These are phyloP conservation scores for Saururus chinensis DNA, from an alignment of 164 flowering plant species.

Conservation along the genomic window DNA sequence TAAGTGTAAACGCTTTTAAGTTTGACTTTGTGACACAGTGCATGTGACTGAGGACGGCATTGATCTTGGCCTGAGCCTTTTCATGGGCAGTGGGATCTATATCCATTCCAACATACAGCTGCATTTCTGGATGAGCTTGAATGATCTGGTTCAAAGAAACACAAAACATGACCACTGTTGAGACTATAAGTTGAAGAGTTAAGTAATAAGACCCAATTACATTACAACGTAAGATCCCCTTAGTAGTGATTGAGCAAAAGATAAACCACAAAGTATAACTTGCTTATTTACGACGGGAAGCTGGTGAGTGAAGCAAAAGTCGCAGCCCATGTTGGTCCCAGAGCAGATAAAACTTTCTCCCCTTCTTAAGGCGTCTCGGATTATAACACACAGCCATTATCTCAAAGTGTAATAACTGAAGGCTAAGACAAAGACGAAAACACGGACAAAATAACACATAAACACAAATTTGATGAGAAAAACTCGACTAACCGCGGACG, in stretches of 20 bases:
- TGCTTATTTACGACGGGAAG: no score
- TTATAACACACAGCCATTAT: no score
- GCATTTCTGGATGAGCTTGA: conserved; percentile 62
- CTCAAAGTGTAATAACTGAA: no score
- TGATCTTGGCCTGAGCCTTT: conserved; percentile 39
- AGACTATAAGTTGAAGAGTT: not conserved
- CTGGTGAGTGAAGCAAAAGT: no score
- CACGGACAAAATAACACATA: not conserved
- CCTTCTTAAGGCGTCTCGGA: not conserved
- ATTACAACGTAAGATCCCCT: not conserved
- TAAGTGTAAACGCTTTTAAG: conserved; percentile 30
- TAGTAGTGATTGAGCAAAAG: not conserved
- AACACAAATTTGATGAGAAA: not conserved
- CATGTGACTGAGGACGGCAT: conserved; percentile 21
- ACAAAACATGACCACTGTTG: not conserved
- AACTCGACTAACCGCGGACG: conserved; percentile 54
- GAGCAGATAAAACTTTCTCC: no score
- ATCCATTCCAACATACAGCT: conserved; percentile 67
- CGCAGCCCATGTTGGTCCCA: no score
- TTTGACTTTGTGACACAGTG: conserved; percentile 11
- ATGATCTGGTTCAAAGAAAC: conserved; percentile 45
- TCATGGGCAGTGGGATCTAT: conserved; percentile 76
- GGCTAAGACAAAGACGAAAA: not conserved
- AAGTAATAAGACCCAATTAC: not conserved
- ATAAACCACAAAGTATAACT: no score